Percentiles rank a stretch among this genome's conserved stretches.
These are phyloP conservation scores for Linnemannia zychae DNA, from an alignment of 192 early-diverging fungal species.

Conservation along the genomic window DNA sequence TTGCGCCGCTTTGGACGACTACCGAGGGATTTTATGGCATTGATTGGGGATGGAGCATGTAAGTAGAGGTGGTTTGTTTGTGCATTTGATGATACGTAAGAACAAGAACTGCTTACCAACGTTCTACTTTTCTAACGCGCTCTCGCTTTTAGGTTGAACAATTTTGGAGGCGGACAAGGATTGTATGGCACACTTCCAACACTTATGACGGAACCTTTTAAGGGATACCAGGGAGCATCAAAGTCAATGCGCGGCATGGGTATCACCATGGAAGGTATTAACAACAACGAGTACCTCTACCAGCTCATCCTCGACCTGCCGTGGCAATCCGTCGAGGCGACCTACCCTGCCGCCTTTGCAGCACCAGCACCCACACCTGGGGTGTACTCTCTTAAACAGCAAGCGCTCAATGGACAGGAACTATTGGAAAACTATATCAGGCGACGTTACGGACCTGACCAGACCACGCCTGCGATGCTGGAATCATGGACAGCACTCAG, in stretches of 20 bases:
- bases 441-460: constrained; percentile 34
- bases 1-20: constrained; percentile 27
- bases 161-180: constrained; percentile 50
- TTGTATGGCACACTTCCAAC: constrained; percentile 48
- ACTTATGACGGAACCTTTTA: constrained; percentile 41
- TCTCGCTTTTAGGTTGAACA: constrained; percentile 33
- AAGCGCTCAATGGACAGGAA: constrained; percentile 1
- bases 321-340: constrained; percentile 37
- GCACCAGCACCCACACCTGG: not conserved
- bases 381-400: not conserved
- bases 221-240: constrained; percentile 13
- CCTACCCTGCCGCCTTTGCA: constrained; percentile 1
- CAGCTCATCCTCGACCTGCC: constrained; percentile 48
- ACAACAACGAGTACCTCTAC: constrained; percentile 55
- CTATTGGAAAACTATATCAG: constrained; percentile 26
- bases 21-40: constrained; percentile 53
- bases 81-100: not conserved
- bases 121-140: not conserved
- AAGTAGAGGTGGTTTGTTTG: not conserved
- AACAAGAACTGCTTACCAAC: not conserved
- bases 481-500: constrained; percentile 29
- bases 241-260: constrained; percentile 53
- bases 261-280: constrained; percentile 55
- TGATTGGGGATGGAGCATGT: constrained; percentile 58
- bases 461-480: constrained; percentile 16